Evolutionary conservation across 2,329 filamentous ascomycete genomes (phyloP).

Genomic region (Pseudogymnoascus sp.): DNA sequence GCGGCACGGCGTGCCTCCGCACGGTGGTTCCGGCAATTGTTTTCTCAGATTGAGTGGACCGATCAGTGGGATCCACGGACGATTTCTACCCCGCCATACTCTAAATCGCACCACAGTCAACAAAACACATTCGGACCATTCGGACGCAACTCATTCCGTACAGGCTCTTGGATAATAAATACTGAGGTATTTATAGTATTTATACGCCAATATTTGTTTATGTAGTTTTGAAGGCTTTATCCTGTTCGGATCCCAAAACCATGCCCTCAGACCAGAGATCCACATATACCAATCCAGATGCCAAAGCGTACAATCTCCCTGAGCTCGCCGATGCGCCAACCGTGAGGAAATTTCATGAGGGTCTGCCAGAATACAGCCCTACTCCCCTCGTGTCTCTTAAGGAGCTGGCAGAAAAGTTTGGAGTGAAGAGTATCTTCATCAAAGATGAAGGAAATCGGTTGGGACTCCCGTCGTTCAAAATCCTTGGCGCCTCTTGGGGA

Average conservation of each 20-base stretch:
- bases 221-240: background rate
- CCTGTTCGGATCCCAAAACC: background rate
- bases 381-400: constrained; percentile 51
- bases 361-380: constrained; percentile 48
- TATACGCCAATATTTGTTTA: background rate
- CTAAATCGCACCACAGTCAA: background rate
- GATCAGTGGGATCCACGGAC: background rate
- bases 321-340: background rate
- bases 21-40: background rate
- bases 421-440: constrained; percentile 51
- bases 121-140: background rate
- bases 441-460: constrained; percentile 68
- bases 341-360: constrained; percentile 44
- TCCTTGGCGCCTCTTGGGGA: constrained; percentile 72
- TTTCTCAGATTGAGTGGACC: background rate
- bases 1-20: background rate
- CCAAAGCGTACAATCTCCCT: background rate
- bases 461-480: constrained; percentile 70
- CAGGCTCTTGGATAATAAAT: background rate
- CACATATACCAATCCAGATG: background rate
- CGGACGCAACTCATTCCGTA: background rate
- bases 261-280: background rate
- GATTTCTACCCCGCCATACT: background rate
- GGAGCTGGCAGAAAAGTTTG: constrained; percentile 49
- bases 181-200: background rate